Evolutionary conservation across 805 yeast genomes (phyloP), one percentile per base, ranked within the genome.

Genomic region (Jamesozyma hellenica): DNA sequence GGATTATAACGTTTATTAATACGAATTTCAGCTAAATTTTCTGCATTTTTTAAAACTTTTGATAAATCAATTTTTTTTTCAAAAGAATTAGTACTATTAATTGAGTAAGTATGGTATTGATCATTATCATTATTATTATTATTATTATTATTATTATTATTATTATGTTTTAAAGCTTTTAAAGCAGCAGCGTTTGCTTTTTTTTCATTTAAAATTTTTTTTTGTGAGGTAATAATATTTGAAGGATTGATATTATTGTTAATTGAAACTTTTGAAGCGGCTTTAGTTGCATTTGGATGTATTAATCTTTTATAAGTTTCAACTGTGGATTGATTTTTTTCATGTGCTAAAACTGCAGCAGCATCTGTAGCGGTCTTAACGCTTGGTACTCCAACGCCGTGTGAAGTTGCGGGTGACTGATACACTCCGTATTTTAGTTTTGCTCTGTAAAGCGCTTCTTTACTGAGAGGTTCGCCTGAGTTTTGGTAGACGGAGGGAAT

Each of bases 371-470:
- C 85, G 19, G 42, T 39, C 13, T 58, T 52, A 29, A 73, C 68
- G 43, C 78, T 71, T 44, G 74, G 69, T 28, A 81, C 84, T 21
- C 90, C 88, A 5, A 80, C 64, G 8, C 76, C 63, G 11, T 70
- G 61, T 3, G 17, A 71, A 11, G 47, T 44, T 45, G 85, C 74
- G 23, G 87, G 85, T 29, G 48, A 40, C 30, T 42, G 38, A 18
- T 45, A 45, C 3, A 75, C 67, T 23, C 88, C 88, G 50, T 78
- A 79, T 51, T 74, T 80, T 55, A 79, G 61, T 49, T 78, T 79
- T 40, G 85, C 88, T 50, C 74, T 79, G 63, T 82, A 82, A 41
- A 79, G 61, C 6, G 92, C 92, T 55, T 79, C 84, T 49, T 74
- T 76, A 32, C 85, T 77, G 41, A 82, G 66, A 11, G 85, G 86